Conservation (phyloP, 129 eudicot genomes). For the Flaveria bidentis region DNA sequence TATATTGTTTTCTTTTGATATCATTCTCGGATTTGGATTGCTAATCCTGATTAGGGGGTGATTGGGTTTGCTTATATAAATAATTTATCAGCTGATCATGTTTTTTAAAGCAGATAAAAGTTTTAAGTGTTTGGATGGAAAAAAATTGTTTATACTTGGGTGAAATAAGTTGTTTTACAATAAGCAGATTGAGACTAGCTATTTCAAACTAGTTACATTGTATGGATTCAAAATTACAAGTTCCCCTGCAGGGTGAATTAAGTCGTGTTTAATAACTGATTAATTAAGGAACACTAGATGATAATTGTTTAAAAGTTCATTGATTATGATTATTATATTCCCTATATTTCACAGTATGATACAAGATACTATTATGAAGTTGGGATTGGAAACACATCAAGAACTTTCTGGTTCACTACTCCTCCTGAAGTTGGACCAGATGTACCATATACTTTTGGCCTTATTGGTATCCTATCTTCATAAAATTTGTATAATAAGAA, state of each 20-base stretch:
- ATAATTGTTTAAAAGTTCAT: neutral
- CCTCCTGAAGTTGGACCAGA: slow-evolving; percentile 95
- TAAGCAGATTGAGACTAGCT: neutral
- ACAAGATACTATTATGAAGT: slow-evolving; percentile 78
- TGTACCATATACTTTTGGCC: slow-evolving; percentile 83
- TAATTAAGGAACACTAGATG: neutral
- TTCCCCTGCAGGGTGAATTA: neutral
- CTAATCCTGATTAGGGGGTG: neutral
- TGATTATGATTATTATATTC: slow-evolving; percentile 4
- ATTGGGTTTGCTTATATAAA: neutral
- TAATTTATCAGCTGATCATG: neutral
- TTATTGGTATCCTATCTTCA: slow-evolving; percentile 53
- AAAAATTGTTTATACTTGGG: neutral
- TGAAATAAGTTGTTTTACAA: neutral
- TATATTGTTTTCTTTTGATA: neutral
- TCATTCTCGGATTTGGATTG: neutral
- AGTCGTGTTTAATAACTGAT: neutral
- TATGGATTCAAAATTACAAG: neutral
- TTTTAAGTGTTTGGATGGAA: neutral
- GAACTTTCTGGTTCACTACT: slow-evolving; percentile 78
- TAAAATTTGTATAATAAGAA: neutral
- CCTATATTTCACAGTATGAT: slow-evolving; percentile 46
- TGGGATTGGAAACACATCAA: slow-evolving; percentile 55
- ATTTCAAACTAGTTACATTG: neutral
- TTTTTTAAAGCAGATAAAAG: neutral